These are phyloP conservation scores for Naganishia liquefaciens DNA, from an alignment of 1,284 basidiomycete species.

Conservation along the genomic window DNA sequence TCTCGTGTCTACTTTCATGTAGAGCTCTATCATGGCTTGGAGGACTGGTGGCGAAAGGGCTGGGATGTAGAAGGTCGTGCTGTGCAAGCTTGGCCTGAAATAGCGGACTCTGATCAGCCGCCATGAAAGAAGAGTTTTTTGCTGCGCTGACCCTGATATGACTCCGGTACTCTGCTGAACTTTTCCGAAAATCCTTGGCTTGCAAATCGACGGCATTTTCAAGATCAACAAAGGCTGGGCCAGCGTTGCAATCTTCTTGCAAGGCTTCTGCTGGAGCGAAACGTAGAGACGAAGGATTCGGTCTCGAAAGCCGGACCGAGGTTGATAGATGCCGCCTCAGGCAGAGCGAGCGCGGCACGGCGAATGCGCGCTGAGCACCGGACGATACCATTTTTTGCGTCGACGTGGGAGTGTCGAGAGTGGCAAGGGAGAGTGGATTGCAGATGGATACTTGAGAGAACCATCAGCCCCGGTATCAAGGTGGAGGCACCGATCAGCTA, in stretches of 20 bases:
- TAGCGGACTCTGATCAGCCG: neutral
- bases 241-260: neutral
- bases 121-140: neutral
- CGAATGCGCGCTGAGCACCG: neutral
- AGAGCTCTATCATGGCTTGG: no score
- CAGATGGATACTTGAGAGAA: no score
- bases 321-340: neutral
- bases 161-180: conserved; percentile 19
- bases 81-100: conserved; percentile 29
- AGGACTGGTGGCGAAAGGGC: conserved; percentile 8
- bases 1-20: no score
- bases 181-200: conserved; percentile 5
- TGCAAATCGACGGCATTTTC: conserved; percentile 10
- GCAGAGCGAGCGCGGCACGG: neutral
- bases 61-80: conserved; percentile 29
- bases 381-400: neutral
- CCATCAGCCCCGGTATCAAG: neutral
- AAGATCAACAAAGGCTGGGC: conserved; percentile 1
- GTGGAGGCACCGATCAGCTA: no score
- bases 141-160: conserved; percentile 11
- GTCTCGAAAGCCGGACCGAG: neutral
- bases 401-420: neutral
- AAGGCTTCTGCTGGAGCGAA: neutral
- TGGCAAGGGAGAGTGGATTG: neutral
- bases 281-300: neutral